phyloP scores from a whole-genome alignment of 371 early-diverging fungal genomes.

The Lichtheimia corymbifera region DNA sequence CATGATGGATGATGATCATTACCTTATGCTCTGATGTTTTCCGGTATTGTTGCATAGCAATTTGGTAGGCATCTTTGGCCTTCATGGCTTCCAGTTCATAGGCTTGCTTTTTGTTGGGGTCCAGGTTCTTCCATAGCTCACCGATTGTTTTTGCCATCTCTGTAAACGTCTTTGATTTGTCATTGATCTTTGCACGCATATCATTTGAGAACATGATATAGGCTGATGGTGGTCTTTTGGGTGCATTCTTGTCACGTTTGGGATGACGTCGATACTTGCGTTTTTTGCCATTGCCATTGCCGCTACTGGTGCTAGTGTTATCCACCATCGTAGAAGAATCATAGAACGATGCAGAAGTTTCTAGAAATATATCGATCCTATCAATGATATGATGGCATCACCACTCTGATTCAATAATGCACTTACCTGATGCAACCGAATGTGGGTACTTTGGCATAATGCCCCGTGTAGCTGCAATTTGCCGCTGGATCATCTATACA shows the following conservation, averaged over 20 bases:
- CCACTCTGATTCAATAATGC: neutral
- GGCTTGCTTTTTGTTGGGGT: slow-evolving; percentile 28
- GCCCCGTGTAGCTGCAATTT: slow-evolving; percentile 43
- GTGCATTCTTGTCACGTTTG: slow-evolving; percentile 54
- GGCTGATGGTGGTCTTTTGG: slow-evolving; percentile 55
- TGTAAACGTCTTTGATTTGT: slow-evolving; percentile 46
- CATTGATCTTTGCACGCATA: slow-evolving; percentile 48
- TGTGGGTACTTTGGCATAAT: slow-evolving; percentile 28
- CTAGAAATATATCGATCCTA: slow-evolving; percentile 7
- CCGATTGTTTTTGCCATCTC: slow-evolving; percentile 55
- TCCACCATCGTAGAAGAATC: neutral
- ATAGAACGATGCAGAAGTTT: slow-evolving; percentile 20
- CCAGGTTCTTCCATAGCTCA: slow-evolving; percentile 50
- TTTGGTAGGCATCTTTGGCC: slow-evolving; percentile 41
- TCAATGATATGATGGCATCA: neutral
- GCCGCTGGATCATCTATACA: slow-evolving; percentile 44
- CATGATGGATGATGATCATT: neutral
- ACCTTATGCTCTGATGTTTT: slow-evolving; percentile 37
- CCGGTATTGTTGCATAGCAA: slow-evolving; percentile 38
- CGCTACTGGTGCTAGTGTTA: slow-evolving; percentile 7
- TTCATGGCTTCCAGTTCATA: slow-evolving; percentile 43
- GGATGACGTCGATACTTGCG: slow-evolving; percentile 56
- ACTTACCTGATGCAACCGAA: slow-evolving; percentile 27
- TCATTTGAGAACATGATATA: slow-evolving; percentile 59
- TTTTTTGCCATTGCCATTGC: slow-evolving; percentile 27